Conservation (phyloP, 106 monocot genomes). For the Gastrodia elata region DNA sequence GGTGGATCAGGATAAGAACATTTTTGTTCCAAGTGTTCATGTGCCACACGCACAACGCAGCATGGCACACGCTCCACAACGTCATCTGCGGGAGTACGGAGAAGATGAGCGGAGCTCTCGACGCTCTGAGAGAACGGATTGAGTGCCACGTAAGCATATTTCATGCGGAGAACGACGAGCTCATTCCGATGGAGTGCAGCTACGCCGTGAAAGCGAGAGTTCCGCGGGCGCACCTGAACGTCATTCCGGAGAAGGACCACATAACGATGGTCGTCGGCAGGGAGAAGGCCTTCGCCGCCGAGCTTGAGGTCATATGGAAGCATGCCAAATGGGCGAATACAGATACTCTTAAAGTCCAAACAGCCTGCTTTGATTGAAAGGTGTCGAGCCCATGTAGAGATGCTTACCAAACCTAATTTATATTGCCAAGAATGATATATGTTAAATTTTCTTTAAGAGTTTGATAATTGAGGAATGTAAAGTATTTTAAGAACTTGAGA, state of each 20-base stretch:
- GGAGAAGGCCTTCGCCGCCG: background rate
- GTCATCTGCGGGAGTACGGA: slow-evolving; percentile 1
- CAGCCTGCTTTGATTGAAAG: no score
- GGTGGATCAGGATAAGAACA: slow-evolving; percentile 16
- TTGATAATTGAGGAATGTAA: no score
- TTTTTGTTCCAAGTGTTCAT: slow-evolving; percentile 5
- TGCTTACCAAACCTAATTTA: no score
- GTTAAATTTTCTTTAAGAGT: no score
- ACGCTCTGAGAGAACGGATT: background rate
- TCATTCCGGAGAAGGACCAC: background rate
- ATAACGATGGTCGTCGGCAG: slow-evolving; percentile 5
- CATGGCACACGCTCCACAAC: slow-evolving; percentile 11
- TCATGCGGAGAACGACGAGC: background rate
- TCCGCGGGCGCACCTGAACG: background rate
- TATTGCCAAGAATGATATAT: no score
- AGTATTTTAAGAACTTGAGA: no score
- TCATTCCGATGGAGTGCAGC: slow-evolving; percentile 5
- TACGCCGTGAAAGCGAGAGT: background rate
- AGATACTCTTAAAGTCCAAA: no score
- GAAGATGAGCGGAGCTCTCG: background rate
- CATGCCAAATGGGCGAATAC: background rate
- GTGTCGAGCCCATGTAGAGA: no score
- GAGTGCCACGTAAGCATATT: slow-evolving; percentile 8
- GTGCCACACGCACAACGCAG: slow-evolving; percentile 10
- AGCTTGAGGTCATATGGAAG: slow-evolving; percentile 6